These are phyloP conservation scores for Didymella keratinophila DNA, from an alignment of 2,329 filamentous ascomycete genomes.

Conservation along the genomic window DNA sequence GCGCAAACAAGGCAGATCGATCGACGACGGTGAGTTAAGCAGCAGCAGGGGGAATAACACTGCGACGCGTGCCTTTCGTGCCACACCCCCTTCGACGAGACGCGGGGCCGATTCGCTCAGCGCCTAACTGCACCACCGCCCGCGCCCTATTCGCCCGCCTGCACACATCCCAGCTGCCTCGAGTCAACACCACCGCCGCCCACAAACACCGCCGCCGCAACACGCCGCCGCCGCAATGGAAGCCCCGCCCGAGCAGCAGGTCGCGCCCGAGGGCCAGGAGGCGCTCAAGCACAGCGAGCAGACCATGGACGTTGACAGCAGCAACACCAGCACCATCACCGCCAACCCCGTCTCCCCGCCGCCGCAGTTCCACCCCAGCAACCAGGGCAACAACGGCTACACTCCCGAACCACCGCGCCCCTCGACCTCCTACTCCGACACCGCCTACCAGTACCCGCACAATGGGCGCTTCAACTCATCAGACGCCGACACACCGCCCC, in stretches of 20 bases:
- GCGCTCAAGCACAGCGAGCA: slow-evolving; percentile 47
- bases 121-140: slow-evolving; percentile 26
- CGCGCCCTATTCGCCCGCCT: slow-evolving; percentile 38
- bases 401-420: slow-evolving; percentile 58
- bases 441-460: slow-evolving; percentile 53
- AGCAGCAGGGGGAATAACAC: not conserved
- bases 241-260: slow-evolving; percentile 30
- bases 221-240: slow-evolving; percentile 27
- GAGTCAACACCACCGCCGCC: slow-evolving; percentile 25
- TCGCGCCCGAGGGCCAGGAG: slow-evolving; percentile 27
- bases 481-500: slow-evolving; percentile 57
- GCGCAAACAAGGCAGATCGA: slow-evolving; percentile 7
- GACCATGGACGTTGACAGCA: slow-evolving; percentile 55
- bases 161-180: slow-evolving; percentile 24
- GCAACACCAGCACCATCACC: slow-evolving; percentile 52
- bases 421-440: slow-evolving; percentile 63
- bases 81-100: slow-evolving; percentile 28
- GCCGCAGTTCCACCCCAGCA: slow-evolving; percentile 38
- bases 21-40: not conserved
- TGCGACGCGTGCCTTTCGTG: slow-evolving; percentile 38
- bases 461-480: slow-evolving; percentile 54
- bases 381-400: slow-evolving; percentile 38
- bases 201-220: not conserved
- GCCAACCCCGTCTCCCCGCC: slow-evolving; percentile 25
- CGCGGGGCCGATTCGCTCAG: slow-evolving; percentile 36